Percentiles rank a stretch among this genome's conserved stretches.
Conservation (phyloP, 768 basidiomycete genomes). For the Auricularia cornea region DNA sequence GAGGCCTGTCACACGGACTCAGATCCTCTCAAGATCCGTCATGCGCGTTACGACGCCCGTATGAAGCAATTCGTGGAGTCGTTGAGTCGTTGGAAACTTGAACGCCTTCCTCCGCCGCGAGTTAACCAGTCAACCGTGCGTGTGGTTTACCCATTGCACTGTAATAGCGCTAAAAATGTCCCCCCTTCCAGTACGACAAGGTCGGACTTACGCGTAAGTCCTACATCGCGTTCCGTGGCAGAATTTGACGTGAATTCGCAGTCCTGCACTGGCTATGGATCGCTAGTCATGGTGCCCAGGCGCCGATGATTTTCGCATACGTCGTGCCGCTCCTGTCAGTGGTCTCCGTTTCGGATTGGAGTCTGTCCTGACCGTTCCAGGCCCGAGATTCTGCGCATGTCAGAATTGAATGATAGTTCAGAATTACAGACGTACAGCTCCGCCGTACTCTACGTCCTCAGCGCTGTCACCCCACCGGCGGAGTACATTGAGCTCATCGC, state of each 20-base stretch:
- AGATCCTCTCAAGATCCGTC: slow-evolving; percentile 56
- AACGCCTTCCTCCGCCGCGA: slow-evolving; percentile 77
- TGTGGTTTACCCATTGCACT: background rate
- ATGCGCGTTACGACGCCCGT: slow-evolving; percentile 46
- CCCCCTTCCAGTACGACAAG: slow-evolving; percentile 62
- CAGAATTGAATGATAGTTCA: slow-evolving; percentile 77
- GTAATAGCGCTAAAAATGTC: background rate
- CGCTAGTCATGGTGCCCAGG: slow-evolving; percentile 65
- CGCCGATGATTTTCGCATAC: slow-evolving; percentile 70
- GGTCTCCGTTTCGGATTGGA: background rate
- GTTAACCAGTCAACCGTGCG: slow-evolving; percentile 71
- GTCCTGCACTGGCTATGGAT: slow-evolving; percentile 77
- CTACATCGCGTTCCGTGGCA: background rate
- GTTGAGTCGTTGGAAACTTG: slow-evolving; percentile 60
- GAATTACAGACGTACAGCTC: slow-evolving; percentile 78
- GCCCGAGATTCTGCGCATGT: slow-evolving; percentile 83
- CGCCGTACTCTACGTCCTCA: slow-evolving; percentile 72
- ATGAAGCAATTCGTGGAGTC: slow-evolving; percentile 48
- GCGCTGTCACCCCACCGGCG: slow-evolving; percentile 66
- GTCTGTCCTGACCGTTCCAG: slow-evolving; percentile 29
- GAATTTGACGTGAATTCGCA: slow-evolving; percentile 19
- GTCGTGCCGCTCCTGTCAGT: slow-evolving; percentile 69
- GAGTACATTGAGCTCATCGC: slow-evolving; percentile 56
- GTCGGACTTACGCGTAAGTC: slow-evolving; percentile 71
- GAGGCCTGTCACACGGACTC: slow-evolving; percentile 38